A percentile compares a stretch with the other conserved stretches of the same genome.
These are phyloP conservation scores for Quercus rubra DNA, from an alignment of 306 rosid genomes.

Conservation along the genomic window DNA sequence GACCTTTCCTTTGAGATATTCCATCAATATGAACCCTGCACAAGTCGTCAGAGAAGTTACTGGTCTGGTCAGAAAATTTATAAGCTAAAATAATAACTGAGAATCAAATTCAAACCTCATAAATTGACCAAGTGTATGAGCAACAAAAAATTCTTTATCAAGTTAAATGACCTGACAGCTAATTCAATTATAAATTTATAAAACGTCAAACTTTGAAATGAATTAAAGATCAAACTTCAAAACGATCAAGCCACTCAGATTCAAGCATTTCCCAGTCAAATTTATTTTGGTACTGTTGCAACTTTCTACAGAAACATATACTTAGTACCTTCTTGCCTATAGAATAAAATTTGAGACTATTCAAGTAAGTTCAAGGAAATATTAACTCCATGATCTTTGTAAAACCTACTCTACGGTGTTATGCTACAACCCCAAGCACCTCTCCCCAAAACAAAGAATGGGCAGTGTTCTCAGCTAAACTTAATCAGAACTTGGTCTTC, in stretches of 20 bases:
- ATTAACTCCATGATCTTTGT: not conserved
- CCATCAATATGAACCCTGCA: constrained; percentile 67
- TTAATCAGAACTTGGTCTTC: no score
- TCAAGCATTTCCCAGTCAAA: not conserved
- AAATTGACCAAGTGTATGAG: not conserved
- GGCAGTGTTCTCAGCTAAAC: no score
- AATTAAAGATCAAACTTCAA: not conserved
- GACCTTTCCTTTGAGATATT: constrained; percentile 45
- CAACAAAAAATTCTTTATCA: not conserved
- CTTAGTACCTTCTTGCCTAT: not conserved
- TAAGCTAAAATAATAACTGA: not conserved
- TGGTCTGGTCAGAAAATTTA: constrained; percentile 11
- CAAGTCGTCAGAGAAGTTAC: not conserved
- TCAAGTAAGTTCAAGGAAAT: not conserved
- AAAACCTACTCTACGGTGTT: not conserved
- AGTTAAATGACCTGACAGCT: not conserved
- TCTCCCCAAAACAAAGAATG: no score
- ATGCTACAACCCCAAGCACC: not conserved
- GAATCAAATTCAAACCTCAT: not conserved
- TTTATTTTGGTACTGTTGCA: not conserved
- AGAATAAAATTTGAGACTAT: not conserved
- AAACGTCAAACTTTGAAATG: not conserved
- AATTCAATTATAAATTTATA: not conserved
- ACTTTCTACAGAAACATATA: not conserved
- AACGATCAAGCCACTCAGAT: not conserved